Percentiles rank a stretch among this genome's conserved stretches.
Evolutionary conservation across 2,329 filamentous ascomycete genomes (phyloP).

Genomic region (Botryotinia narcissicola): DNA sequence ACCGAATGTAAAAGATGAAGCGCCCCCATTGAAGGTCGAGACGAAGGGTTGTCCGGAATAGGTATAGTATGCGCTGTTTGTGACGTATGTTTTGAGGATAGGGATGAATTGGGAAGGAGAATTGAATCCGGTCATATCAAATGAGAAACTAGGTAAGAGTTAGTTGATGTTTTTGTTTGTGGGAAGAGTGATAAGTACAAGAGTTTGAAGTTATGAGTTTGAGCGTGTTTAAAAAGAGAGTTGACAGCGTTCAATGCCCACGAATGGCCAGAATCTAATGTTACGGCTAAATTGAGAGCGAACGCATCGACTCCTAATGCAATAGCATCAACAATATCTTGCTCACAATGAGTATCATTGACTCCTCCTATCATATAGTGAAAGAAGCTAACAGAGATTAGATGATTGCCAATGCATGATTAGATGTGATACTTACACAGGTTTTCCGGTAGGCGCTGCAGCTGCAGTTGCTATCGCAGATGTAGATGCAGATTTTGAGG

Average conservation of each 20-base stretch:
- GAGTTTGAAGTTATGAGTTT: conserved; percentile 22
- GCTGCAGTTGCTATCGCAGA: not conserved
- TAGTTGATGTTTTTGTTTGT: not conserved
- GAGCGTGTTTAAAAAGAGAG: conserved; percentile 23
- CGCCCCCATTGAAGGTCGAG: conserved; percentile 27
- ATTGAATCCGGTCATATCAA: conserved; percentile 26
- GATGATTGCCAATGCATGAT: too few relatives aligned
- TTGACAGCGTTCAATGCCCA: conserved; percentile 18
- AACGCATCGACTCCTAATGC: conserved; percentile 26
- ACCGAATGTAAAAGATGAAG: conserved; percentile 26
- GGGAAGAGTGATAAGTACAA: conserved; percentile 9
- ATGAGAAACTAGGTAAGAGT: conserved; percentile 22
- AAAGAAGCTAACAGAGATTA: conserved; percentile 20
- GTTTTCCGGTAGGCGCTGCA: conserved; percentile 17
- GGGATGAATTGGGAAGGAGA: conserved; percentile 22
- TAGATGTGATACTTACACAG: conserved; percentile 15
- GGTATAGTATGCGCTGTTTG: conserved; percentile 23
- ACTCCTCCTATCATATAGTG: conserved; percentile 24
- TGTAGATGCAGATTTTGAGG: not conserved
- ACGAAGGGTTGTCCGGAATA: conserved; percentile 25
- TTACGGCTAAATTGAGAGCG: conserved; percentile 22
- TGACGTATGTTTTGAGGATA: conserved; percentile 20
- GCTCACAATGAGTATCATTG: conserved; percentile 22
- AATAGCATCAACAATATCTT: conserved; percentile 24
- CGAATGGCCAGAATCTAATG: conserved; percentile 7